Evolutionary conservation across 352 stramenopile genomes (phyloP).

Genomic region (Pythium apleroticum): DNA sequence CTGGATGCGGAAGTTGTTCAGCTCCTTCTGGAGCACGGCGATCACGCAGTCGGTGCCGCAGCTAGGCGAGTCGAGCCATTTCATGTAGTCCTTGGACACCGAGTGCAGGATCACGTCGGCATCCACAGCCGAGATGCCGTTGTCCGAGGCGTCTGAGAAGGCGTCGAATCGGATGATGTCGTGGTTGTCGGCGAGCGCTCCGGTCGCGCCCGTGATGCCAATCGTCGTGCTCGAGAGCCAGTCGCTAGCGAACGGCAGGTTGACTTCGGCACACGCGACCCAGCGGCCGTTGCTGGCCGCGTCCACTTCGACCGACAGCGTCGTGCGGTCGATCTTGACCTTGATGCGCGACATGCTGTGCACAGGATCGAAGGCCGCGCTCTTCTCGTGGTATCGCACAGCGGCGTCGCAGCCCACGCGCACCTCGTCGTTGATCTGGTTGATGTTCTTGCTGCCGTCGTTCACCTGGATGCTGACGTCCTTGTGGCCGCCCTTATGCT

Average conservation of each 20-base stretch:
- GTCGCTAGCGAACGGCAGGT: conserved; percentile 58
- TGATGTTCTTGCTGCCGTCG: conserved; percentile 69
- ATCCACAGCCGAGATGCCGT: conserved; percentile 43
- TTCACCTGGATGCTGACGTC: conserved; percentile 83
- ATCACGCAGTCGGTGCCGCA: conserved; percentile 78
- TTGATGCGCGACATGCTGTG: conserved; percentile 81
- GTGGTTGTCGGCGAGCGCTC: conserved; percentile 83
- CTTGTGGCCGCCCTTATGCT: conserved; percentile 84
- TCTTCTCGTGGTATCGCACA: conserved; percentile 80
- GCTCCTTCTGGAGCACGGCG: conserved; percentile 74
- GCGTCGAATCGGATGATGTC: conserved; percentile 79
- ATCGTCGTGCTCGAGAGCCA: conserved; percentile 65
- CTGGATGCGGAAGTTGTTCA: conserved; percentile 78
- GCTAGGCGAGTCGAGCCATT: conserved; percentile 78
- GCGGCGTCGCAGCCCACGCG: conserved; percentile 72
- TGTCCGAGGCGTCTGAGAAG: conserved; percentile 61
- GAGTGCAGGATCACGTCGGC: conserved; percentile 74
- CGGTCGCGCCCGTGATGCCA: conserved; percentile 76
- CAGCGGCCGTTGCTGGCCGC: conserved; percentile 51
- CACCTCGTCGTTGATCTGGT: conserved; percentile 65
- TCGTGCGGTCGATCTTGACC: conserved; percentile 64
- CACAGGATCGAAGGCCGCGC: conserved; percentile 72
- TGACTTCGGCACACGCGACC: conserved; percentile 62
- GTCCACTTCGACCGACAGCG: conserved; percentile 73
- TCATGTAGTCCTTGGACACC: conserved; percentile 85